Percentiles rank a stretch among this genome's conserved stretches.
These are phyloP conservation scores for Puccinia hordei DNA, from an alignment of 1,284 basidiomycete genomes.

Conservation along the genomic window DNA sequence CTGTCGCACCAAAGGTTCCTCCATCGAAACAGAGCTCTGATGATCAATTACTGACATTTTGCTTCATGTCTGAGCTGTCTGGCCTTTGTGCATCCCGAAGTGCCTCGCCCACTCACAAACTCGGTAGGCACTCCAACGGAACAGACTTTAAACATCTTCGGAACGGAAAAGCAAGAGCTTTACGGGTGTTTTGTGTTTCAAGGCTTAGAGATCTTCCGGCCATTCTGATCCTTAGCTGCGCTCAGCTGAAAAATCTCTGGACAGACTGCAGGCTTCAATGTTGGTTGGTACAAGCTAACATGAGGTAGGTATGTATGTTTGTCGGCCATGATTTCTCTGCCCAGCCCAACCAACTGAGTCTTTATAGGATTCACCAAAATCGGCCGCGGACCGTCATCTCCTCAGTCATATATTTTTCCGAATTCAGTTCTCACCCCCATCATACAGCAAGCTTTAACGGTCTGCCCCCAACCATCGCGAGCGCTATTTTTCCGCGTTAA, in stretches of 20 bases:
- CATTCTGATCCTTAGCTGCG: neutral
- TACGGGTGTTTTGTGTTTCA: neutral
- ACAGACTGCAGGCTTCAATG: neutral
- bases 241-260: neutral
- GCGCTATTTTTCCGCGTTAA: conserved; percentile 28
- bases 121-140: conserved; percentile 20
- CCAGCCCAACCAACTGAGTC: conserved; percentile 19
- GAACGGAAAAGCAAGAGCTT: conserved; percentile 22
- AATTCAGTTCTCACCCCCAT: conserved; percentile 7
- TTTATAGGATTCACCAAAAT: conserved; percentile 36
- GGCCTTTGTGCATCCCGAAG: conserved; percentile 19
- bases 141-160: conserved; percentile 35
- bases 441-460: conserved; percentile 19
- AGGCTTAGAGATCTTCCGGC: conserved; percentile 3
- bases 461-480: conserved; percentile 21
- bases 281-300: neutral
- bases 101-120: conserved; percentile 22
- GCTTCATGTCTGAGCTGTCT: conserved; percentile 3
- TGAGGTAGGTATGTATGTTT: neutral
- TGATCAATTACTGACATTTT: conserved; percentile 7
- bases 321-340: neutral
- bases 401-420: conserved; percentile 21
- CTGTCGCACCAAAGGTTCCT: neutral
- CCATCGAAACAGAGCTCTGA: neutral
- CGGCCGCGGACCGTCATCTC: conserved; percentile 24